phyloP scores from a whole-genome alignment of 768 basidiomycete genomes.

The Coprinopsis sp. region DNA sequence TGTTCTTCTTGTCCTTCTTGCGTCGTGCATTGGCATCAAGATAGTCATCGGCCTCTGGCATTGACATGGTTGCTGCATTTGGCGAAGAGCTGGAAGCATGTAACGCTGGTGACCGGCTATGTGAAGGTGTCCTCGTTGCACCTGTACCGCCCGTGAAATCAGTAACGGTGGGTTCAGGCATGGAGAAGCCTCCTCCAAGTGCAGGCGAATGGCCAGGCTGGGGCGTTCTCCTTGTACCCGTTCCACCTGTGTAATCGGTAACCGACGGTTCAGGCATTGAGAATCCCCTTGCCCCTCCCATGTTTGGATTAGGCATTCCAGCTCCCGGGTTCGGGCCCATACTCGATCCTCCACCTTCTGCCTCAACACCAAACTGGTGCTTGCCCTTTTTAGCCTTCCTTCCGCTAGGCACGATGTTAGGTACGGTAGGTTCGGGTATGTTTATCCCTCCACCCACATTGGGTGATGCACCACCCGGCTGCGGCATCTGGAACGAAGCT shows the following conservation, averaged over 20 bases:
- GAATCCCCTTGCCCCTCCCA: background rate
- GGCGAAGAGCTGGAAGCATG: background rate
- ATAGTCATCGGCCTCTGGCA: slow-evolving; percentile 2
- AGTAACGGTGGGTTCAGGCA: slow-evolving; percentile 7
- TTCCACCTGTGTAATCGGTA: slow-evolving; percentile 5
- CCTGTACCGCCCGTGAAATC: slow-evolving; percentile 3
- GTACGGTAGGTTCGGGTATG: slow-evolving; percentile 7
- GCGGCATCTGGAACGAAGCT: too few relatives aligned
- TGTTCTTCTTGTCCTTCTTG: background rate
- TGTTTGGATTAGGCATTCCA: slow-evolving; percentile 7
- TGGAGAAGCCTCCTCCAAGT: background rate
- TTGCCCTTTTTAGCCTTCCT: slow-evolving; percentile 4
- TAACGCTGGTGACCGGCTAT: slow-evolving; percentile 1
- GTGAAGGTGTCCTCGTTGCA: background rate
- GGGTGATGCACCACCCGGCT: too few relatives aligned
- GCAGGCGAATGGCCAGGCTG: slow-evolving; percentile 2
- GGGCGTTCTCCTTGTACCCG: slow-evolving; percentile 1
- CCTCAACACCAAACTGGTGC: background rate
- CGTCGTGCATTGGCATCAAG: background rate
- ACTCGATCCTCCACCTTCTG: background rate
- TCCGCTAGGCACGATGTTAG: slow-evolving; percentile 3
- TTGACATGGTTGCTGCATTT: background rate
- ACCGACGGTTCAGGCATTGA: slow-evolving; percentile 9
- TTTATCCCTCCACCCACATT: too few relatives aligned
- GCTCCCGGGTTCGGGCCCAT: background rate